Conservation (phyloP, 164 flowering plant genomes). For the Tetracentron sinense region DNA sequence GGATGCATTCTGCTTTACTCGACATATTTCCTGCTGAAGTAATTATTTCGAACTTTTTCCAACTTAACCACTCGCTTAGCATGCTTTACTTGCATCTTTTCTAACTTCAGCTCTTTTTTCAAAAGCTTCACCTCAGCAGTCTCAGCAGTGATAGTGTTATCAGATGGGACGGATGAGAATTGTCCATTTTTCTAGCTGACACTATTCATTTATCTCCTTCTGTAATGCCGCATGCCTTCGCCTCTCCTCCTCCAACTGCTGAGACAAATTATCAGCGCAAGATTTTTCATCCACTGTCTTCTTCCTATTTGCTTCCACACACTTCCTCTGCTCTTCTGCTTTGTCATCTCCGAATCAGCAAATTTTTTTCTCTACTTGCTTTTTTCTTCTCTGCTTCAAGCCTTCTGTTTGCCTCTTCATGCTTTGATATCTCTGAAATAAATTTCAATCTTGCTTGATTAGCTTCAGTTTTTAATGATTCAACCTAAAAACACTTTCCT, state of each 20-base stretch:
- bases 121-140: conserved; percentile 36
- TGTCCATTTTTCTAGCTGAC: conserved; percentile 22
- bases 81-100: conserved; percentile 54
- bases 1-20: conserved; percentile 46
- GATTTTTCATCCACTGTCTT: conserved; percentile 41
- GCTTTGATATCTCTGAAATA: conserved; percentile 23
- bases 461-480: conserved; percentile 32
- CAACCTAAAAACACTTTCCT: conserved; percentile 39
- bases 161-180: conserved; percentile 10
- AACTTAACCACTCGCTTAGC: conserved; percentile 47
- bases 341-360: conserved; percentile 37
- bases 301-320: conserved; percentile 30
- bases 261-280: conserved; percentile 33
- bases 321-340: conserved; percentile 35
- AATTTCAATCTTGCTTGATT: conserved; percentile 32
- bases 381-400: conserved; percentile 52
- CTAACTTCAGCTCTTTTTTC: conserved; percentile 54
- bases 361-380: no score
- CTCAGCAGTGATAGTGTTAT: conserved; percentile 10
- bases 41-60: conserved; percentile 39
- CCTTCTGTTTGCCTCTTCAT: conserved; percentile 36
- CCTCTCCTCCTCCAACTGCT: conserved; percentile 39
- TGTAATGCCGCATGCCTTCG: conserved; percentile 30
- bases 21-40: conserved; percentile 43
- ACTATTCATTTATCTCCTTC: conserved; percentile 30